Percentiles rank a stretch among this genome's conserved stretches.
These are phyloP conservation scores for Aspergillus floridensis DNA, from an alignment of 2,329 filamentous ascomycete genomes.

Conservation along the genomic window DNA sequence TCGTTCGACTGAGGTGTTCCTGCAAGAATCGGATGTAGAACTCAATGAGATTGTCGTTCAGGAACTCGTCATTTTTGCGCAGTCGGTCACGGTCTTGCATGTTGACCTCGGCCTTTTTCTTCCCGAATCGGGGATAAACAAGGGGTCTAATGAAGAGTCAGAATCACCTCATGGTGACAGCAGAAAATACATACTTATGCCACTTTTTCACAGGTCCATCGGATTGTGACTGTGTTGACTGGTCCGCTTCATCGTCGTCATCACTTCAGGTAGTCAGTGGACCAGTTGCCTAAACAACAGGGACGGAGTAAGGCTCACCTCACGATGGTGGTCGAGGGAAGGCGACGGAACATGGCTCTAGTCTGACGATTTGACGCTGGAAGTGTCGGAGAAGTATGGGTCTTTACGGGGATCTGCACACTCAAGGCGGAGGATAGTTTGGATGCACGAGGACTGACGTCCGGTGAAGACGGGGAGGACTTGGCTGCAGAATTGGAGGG, in stretches of 20 bases:
- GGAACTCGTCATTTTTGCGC: constrained; percentile 77
- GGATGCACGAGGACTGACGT: constrained; percentile 11
- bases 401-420: constrained; percentile 32
- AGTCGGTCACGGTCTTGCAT: constrained; percentile 61
- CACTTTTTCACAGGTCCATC: constrained; percentile 21
- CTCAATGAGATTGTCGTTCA: constrained; percentile 89
- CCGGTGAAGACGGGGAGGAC: not conserved
- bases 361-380: constrained; percentile 25
- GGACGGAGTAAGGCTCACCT: constrained; percentile 17
- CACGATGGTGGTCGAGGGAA: constrained; percentile 15
- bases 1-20: constrained; percentile 54
- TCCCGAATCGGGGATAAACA: constrained; percentile 46
- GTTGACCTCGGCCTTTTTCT: constrained; percentile 47
- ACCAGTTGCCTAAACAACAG: not conserved
- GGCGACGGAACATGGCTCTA: constrained; percentile 30
- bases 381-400: constrained; percentile 8
- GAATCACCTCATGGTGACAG: not conserved
- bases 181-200: constrained; percentile 16
- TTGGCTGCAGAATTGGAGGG: constrained; percentile 4
- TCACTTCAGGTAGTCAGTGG: constrained; percentile 19
- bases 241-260: constrained; percentile 12
- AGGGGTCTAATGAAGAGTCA: constrained; percentile 33
- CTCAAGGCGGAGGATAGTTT: constrained; percentile 6
- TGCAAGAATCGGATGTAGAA: constrained; percentile 82
- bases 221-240: not conserved